Percentiles rank a stretch among this genome's conserved stretches.
phyloP scores from a whole-genome alignment of 192 early-diverging fungal genomes.

The Rhizophagus prolifer region DNA sequence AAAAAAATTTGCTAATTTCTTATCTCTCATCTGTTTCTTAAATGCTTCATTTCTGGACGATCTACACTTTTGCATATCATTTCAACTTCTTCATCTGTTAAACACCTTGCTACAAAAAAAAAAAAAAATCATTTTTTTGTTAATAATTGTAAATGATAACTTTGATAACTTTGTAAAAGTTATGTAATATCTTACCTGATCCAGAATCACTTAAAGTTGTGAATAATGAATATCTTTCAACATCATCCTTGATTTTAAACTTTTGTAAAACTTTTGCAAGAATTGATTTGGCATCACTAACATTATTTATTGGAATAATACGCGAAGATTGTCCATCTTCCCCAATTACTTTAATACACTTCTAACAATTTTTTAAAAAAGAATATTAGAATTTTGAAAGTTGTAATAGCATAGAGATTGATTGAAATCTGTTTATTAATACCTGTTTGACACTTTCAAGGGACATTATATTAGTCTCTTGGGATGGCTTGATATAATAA shows the following conservation, averaged over 20 bases:
- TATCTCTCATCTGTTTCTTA: slow-evolving; percentile 50
- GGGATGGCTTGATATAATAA: background rate
- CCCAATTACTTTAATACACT: slow-evolving; percentile 77
- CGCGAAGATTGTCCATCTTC: slow-evolving; percentile 71
- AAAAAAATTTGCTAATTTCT: slow-evolving; percentile 26
- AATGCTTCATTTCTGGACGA: slow-evolving; percentile 57
- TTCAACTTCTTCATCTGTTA: slow-evolving; percentile 77
- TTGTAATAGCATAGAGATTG: too few species aligned
- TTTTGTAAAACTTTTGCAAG: slow-evolving; percentile 73
- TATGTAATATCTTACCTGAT: slow-evolving; percentile 45
- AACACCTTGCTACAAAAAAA: slow-evolving; percentile 47
- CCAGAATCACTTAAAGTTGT: slow-evolving; percentile 70
- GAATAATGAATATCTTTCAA: slow-evolving; percentile 73
- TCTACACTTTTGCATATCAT: slow-evolving; percentile 71
- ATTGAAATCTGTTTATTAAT: background rate
- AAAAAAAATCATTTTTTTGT: slow-evolving; percentile 6
- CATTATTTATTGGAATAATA: slow-evolving; percentile 73
- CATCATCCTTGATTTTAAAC: slow-evolving; percentile 78
- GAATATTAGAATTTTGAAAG: background rate
- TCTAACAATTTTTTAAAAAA: slow-evolving; percentile 33
- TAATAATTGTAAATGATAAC: background rate
- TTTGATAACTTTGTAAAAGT: background rate
- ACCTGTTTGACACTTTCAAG: slow-evolving; percentile 58
- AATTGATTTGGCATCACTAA: slow-evolving; percentile 67
- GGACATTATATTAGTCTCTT: slow-evolving; percentile 54